A percentile compares a stretch with the other conserved stretches of the same genome.
Evolutionary conservation across 805 yeast genomes (phyloP).

Genomic region (Zygoascus biomembranicola): DNA sequence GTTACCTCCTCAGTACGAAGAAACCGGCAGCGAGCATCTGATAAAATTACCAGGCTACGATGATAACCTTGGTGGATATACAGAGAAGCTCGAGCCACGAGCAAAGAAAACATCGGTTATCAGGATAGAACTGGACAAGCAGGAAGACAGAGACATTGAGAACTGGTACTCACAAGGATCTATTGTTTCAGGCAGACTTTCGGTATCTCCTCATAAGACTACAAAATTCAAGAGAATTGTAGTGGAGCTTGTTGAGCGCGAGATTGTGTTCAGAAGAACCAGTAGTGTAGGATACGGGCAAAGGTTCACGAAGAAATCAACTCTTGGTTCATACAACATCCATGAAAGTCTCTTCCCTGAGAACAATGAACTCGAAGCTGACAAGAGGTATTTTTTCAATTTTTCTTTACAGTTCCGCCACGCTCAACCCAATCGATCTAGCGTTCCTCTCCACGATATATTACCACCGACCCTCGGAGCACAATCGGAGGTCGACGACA

Average conservation of each 20-base stretch:
- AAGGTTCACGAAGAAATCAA: not conserved
- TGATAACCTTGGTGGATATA: not conserved
- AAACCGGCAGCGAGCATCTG: not conserved
- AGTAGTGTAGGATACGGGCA: not conserved
- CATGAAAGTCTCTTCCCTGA: not conserved
- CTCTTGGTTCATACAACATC: not conserved
- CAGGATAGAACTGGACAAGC: not conserved
- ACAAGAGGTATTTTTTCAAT: not conserved
- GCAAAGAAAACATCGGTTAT: not conserved
- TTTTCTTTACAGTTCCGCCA: conserved; percentile 1
- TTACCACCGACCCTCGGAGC: conserved; percentile 12
- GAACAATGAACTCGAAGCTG: not conserved
- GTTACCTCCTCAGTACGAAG: not conserved
- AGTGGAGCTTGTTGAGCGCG: not conserved
- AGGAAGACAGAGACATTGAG: not conserved
- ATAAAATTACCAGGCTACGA: not conserved
- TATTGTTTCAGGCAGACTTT: not conserved
- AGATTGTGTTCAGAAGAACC: not conserved
- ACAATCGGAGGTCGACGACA: not conserved
- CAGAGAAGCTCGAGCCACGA: not conserved
- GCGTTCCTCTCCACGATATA: not conserved
- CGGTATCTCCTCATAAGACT: not conserved
- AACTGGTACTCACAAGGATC: conserved; percentile 2
- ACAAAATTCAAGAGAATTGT: not conserved
- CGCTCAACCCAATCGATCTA: not conserved